Evolutionary conservation across 495 filamentous ascomycete species (phyloP).

Genomic region (Hypoxylon lienhwacheense): DNA sequence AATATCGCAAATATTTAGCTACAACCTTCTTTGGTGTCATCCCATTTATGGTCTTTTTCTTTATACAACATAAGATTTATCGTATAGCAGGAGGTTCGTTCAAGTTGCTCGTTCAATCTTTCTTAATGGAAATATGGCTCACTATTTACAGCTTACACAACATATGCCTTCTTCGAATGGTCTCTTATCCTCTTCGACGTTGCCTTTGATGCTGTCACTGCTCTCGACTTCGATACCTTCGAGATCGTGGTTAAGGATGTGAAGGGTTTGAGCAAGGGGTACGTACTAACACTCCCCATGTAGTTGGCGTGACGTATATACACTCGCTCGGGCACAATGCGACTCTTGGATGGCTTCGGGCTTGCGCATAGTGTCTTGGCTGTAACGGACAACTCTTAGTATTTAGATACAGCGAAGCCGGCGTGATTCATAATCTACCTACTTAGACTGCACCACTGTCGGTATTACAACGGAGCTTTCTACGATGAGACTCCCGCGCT

Average conservation of each 20-base stretch:
- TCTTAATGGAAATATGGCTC: slow-evolving; percentile 19
- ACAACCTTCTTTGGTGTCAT: slow-evolving; percentile 86
- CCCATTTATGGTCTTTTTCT: slow-evolving; percentile 91
- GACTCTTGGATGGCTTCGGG: neutral
- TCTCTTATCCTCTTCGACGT: slow-evolving; percentile 92
- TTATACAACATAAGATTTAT: slow-evolving; percentile 98
- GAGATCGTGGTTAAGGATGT: slow-evolving; percentile 88
- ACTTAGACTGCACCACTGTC: no score
- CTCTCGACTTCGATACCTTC: slow-evolving; percentile 89
- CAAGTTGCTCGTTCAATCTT: neutral
- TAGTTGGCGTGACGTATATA: slow-evolving; percentile 46
- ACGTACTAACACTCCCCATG: slow-evolving; percentile 96
- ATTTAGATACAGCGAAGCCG: no score
- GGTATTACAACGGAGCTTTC: neutral
- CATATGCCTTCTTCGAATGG: slow-evolving; percentile 98
- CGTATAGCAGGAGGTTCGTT: slow-evolving; percentile 86
- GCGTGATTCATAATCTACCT: no score
- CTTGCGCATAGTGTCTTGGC: neutral
- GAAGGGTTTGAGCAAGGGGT: slow-evolving; percentile 94
- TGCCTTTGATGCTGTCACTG: slow-evolving; percentile 93
- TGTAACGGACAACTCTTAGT: neutral
- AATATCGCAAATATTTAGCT: slow-evolving; percentile 85
- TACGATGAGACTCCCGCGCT: neutral
- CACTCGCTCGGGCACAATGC: slow-evolving; percentile 34
- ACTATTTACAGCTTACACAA: slow-evolving; percentile 80